Evolutionary conservation across 257 asterid species (phyloP), one percentile per base, ranked within the genome.

Genomic region (Plantago elongata): DNA sequence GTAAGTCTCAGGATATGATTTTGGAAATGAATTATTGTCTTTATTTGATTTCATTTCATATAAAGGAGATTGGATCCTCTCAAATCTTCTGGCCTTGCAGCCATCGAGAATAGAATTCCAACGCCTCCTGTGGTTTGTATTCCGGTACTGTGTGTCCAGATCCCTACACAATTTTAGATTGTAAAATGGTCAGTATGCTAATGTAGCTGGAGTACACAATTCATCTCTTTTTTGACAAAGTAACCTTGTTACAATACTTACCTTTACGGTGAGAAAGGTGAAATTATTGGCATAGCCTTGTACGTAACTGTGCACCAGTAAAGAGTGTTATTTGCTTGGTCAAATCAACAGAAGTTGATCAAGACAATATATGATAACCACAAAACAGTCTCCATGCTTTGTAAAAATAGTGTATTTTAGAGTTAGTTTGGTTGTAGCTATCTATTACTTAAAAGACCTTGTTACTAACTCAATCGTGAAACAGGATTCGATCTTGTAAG

Each of bases 91-190:
- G 72, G 13, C 84, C 88, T 16, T 70, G 84, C 9, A 92, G 79
- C 88, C 89, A 92, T 9, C 88, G 89, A 0, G 89, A 45, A 45
- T 86, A 92, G 74, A 92, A 84, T 67, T 75, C 78, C 72, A 89
- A 67, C 0, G 99, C 87, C 78, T 92, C 96, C 0, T n/a, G 76
- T 30, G 99, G 99, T 72, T 92, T 92, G 83, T 92, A 92, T 68
- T 92, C 99, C 0, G 97, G 89, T 17, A 92, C 99, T 0, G 99
- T 84, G 67, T 92, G 99, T 45, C 99, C 99, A 17, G 99, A 55
- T 56, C 99, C 99, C 97, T 85, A 81, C 72, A 67, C 2, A 45
- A 45, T 59, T 52, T 54, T 50, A 56, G 17, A 60, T 48, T 51
- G n/a, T 11, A 22, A 51, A 27, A 64, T 22, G 4, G 30, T 62